Percentiles rank a stretch among this genome's conserved stretches.
Conservation (phyloP, 2,329 filamentous ascomycete species). For the Penicillium fuscoglaucum region DNA sequence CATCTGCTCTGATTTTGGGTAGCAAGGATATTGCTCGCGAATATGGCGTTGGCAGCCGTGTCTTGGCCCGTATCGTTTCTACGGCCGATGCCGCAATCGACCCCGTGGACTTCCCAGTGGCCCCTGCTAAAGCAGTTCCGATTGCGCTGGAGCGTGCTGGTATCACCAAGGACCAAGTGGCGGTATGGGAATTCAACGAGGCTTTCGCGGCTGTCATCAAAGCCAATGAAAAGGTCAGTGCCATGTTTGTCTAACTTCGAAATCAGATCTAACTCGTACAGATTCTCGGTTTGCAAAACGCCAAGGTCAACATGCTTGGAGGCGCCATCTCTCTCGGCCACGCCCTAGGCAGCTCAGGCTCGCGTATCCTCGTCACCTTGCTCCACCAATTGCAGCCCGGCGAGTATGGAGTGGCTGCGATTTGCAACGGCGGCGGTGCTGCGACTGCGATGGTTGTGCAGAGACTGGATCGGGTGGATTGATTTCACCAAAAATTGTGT, state of each 20-base stretch:
- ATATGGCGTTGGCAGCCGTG: conserved; percentile 74
- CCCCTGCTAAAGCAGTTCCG: conserved; percentile 87
- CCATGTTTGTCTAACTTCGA: not conserved
- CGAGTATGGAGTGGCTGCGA: conserved; percentile 92
- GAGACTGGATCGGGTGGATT: conserved; percentile 61
- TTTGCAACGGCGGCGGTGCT: conserved; percentile 94
- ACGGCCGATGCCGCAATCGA: conserved; percentile 89
- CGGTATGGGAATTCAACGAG: conserved; percentile 98
- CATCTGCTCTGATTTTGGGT: conserved; percentile 81
- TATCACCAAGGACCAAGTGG: conserved; percentile 86
- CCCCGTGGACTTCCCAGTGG: conserved; percentile 89
- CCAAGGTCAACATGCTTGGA: conserved; percentile 81
- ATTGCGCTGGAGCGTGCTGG: conserved; percentile 85
- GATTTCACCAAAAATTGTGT: conserved; percentile 10
- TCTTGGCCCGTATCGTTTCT: conserved; percentile 82
- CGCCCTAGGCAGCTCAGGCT: conserved; percentile 88
- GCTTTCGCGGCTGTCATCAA: conserved; percentile 95
- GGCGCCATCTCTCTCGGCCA: conserved; percentile 92
- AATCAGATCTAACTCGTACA: conserved; percentile 33
- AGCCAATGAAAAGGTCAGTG: conserved; percentile 77
- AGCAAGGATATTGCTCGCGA: conserved; percentile 77
- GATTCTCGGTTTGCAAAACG: conserved; percentile 77
- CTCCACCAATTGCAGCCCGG: conserved; percentile 88
- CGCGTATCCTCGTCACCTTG: conserved; percentile 83
- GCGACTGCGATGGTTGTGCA: conserved; percentile 91